Evolutionary conservation across 2,329 filamentous ascomycete species (phyloP).

Genomic region (Colletotrichum paranaense): DNA sequence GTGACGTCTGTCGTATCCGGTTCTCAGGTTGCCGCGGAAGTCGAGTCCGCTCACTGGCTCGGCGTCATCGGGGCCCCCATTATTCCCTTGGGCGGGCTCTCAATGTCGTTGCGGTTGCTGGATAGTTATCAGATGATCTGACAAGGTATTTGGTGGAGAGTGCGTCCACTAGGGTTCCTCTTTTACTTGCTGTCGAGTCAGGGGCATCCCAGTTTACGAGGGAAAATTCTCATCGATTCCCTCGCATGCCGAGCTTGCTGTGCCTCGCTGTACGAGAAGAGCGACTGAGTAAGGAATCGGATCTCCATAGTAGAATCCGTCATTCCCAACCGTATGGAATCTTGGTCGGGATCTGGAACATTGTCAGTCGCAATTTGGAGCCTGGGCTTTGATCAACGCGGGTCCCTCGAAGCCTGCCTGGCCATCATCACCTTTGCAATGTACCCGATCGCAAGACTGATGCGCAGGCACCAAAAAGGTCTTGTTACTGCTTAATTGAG

Average conservation of each 20-base stretch:
- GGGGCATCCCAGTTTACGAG: constrained; percentile 1
- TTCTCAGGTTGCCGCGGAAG: background rate
- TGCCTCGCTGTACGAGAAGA: no score
- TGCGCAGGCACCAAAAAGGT: background rate
- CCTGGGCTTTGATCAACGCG: no score
- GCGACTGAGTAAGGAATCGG: no score
- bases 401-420: no score
- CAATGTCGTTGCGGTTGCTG: background rate
- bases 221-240: constrained; percentile 3
- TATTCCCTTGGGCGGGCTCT: background rate
- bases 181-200: background rate
- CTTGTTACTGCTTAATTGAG: background rate
- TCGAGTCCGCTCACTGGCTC: background rate
- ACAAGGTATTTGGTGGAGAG: constrained; percentile 18
- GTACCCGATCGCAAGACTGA: background rate
- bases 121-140: constrained; percentile 34
- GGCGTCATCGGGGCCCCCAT: background rate
- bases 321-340: no score
- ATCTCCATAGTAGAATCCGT: no score
- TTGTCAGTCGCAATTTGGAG: no score
- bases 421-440: no score
- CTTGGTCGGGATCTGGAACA: background rate
- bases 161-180: background rate
- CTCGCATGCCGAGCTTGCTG: background rate
- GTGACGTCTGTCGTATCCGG: background rate